Base-by-base conservation (phyloP, 2,329 filamentous ascomycete genomes). In the Chrysoporthe puriensis region DNA sequence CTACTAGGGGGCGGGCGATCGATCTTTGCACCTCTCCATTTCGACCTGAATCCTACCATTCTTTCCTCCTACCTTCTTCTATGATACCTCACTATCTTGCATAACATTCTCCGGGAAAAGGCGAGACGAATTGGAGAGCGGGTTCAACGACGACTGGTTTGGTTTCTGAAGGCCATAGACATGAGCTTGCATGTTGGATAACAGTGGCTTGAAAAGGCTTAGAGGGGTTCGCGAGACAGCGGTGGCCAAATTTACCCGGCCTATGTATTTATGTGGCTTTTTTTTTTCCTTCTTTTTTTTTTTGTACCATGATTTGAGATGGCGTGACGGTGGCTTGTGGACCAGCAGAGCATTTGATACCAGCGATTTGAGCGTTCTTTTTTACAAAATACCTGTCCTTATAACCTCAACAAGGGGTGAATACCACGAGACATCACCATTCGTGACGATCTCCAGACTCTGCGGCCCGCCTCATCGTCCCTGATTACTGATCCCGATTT, bases 71-170 rank as follows among this genome's bases (percentile, higher is more conserved):
- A 63, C 56, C 48, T 61, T 57, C 60, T 62, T 57, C 60, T 62
- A 44, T 62, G 68, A 68, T 70, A 66, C 62, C 66, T 68, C 50
- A 59, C 64, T 61, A 63, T 59, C 44, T 64, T 69, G 42, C 34
- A 42, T 69, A 43, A 58, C 59, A 48, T 68, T 69, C 58, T 44
- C 61, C 57, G 40, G 43, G 40, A 11, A 60, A 26, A 58, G 57
- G 57, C 52, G 59, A 64, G 43, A 57, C 57, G 54, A 34, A 36
- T 63, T 67, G 58, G 42, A n/a, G 21, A 52, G 32, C 32, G 13
- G 11, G 11, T n/a, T 48, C 3, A 2, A 2, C n/a, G 4, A 43
- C 40, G 60, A 43, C 21, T 58, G 11, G 21, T 3, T 3, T 48
- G 21, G 46, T 43, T 63, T 32, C 44, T 50, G 32, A 57, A 62